Evolutionary conservation across 2,329 filamentous ascomycete genomes (phyloP).

Genomic region (Teratosphaeria pseudoeucalypti): DNA sequence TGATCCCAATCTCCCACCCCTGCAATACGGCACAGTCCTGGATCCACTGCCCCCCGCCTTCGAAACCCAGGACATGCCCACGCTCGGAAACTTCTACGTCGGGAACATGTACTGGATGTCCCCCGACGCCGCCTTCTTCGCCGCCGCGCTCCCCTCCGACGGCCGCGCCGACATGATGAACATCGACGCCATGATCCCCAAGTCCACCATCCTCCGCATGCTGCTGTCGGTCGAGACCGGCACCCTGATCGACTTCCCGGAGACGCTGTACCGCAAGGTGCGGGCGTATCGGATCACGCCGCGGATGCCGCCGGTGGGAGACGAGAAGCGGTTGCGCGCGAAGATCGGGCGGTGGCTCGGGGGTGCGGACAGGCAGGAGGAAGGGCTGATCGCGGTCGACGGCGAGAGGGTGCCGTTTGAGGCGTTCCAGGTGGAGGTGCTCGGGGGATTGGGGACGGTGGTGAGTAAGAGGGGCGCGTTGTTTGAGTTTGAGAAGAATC

Average conservation of each 20-base stretch:
- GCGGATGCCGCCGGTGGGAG: conserved; percentile 6
- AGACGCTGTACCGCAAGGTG: conserved; percentile 75
- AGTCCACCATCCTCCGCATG: conserved; percentile 55
- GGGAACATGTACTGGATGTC: conserved; percentile 96
- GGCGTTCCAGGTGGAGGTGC: conserved; percentile 84
- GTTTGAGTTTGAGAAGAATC: conserved; percentile 49
- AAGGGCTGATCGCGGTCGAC: conserved; percentile 88
- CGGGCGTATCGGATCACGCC: conserved; percentile 80
- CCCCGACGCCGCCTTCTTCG: conserved; percentile 76
- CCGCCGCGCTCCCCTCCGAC: conserved; percentile 70
- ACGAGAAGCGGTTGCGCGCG: conserved; percentile 9
- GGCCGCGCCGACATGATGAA: conserved; percentile 77
- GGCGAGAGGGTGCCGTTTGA: conserved; percentile 80
- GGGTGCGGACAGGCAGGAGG: conserved; percentile 40
- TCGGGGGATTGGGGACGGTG: conserved; percentile 72
- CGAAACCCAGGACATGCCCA: conserved; percentile 62
- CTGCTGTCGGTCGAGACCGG: conserved; percentile 62
- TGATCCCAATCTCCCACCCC: conserved; percentile 36
- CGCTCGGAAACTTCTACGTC: conserved; percentile 83
- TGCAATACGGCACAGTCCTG: conserved; percentile 70
- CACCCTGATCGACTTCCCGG: conserved; percentile 66
- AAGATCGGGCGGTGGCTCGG: conserved; percentile 19
- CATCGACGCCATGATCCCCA: conserved; percentile 64
- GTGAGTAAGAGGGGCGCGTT: conserved; percentile 61
- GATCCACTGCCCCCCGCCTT: conserved; percentile 70